These are phyloP conservation scores for Aphanomyces invadans DNA, from an alignment of 352 stramenopile species.

Conservation along the genomic window DNA sequence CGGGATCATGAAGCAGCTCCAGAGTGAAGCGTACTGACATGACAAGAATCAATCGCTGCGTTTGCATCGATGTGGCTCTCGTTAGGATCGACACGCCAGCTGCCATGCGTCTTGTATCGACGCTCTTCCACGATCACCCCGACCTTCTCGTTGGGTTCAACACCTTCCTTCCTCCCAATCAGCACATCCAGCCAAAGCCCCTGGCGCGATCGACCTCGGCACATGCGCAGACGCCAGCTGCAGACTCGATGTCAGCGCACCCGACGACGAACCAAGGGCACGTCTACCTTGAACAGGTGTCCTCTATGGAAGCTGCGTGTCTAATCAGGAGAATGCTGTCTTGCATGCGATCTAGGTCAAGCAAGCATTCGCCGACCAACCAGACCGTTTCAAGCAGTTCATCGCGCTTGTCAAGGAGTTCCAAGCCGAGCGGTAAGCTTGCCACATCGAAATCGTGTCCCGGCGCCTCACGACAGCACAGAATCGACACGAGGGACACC, in stretches of 20 bases:
- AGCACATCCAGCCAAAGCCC: not conserved
- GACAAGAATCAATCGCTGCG: not conserved
- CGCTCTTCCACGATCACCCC: not conserved
- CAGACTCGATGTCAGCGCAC: not conserved
- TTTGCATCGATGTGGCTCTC: not conserved
- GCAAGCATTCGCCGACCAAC: not conserved
- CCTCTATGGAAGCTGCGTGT: no score
- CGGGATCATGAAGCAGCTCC: constrained; percentile 99
- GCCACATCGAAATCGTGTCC: not conserved
- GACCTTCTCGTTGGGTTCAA: not conserved
- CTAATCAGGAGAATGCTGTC: not conserved
- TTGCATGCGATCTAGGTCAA: not conserved
- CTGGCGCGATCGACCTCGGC: not conserved
- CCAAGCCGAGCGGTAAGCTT: not conserved
- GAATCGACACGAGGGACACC: not conserved
- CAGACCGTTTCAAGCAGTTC: not conserved
- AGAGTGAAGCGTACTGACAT: constrained; percentile 83
- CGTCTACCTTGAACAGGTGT: not conserved
- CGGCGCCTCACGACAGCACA: not conserved
- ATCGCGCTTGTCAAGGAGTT: not conserved
- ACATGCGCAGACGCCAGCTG: not conserved
- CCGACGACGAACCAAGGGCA: not conserved
- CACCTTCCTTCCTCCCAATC: not conserved
- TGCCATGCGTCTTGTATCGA: constrained; percentile 81
- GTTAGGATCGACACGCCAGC: constrained; percentile 96